A percentile compares a stretch with the other conserved stretches of the same genome.
These are phyloP conservation scores for Termitomyces sp. DNA, from an alignment of 768 basidiomycete species.

Conservation along the genomic window DNA sequence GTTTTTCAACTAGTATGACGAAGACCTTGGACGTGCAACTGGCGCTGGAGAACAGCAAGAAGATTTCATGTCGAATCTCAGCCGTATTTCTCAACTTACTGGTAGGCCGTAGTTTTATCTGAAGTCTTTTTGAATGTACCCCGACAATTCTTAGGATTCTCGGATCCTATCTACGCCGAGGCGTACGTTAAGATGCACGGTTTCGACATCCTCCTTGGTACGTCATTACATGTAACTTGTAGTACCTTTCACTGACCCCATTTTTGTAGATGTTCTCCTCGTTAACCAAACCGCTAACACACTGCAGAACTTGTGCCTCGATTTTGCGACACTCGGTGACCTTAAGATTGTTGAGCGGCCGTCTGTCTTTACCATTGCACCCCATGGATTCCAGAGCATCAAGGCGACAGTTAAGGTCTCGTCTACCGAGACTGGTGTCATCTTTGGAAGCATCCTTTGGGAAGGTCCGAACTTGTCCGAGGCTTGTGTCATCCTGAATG, in stretches of 20 bases:
- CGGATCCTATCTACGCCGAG: conserved; percentile 97
- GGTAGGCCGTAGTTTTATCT: conserved; percentile 33
- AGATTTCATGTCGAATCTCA: conserved; percentile 93
- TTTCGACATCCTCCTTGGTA: conserved; percentile 92
- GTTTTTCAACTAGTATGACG: conserved; percentile 58
- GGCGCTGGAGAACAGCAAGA: conserved; percentile 79
- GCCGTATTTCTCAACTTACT: conserved; percentile 88
- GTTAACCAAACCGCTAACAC: conserved; percentile 96
- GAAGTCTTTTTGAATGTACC: neutral
- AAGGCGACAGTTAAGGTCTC: conserved; percentile 99
- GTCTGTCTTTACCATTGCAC: conserved; percentile 86
- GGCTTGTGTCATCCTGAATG: conserved; percentile 89
- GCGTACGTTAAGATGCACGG: conserved; percentile 97
- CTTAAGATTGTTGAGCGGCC: conserved; percentile 97
- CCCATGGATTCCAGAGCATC: conserved; percentile 97
- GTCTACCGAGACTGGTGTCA: conserved; percentile 97
- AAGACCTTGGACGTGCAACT: conserved; percentile 86
- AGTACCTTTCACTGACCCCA: neutral
- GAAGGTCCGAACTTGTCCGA: conserved; percentile 86
- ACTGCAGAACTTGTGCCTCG: conserved; percentile 92
- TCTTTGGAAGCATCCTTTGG: conserved; percentile 97
- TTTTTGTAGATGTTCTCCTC: conserved; percentile 73
- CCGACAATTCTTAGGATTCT: conserved; percentile 60
- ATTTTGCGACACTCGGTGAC: conserved; percentile 96
- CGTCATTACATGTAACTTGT: conserved; percentile 9